These are phyloP conservation scores for Papiliotrema flavescens DNA, from an alignment of 1,284 basidiomycete species.

Conservation along the genomic window DNA sequence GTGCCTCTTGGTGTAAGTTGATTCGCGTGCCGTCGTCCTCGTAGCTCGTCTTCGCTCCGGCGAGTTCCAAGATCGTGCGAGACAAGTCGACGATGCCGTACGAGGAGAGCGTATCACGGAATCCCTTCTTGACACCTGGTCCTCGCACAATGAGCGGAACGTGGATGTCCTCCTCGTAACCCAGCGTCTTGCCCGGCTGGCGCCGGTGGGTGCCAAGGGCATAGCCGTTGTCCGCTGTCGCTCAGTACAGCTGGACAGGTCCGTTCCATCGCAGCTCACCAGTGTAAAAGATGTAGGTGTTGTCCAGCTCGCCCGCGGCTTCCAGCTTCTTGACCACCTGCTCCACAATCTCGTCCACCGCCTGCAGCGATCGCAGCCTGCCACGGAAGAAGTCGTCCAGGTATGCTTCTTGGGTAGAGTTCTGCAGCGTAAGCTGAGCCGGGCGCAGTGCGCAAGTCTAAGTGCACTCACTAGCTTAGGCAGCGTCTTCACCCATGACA, in stretches of 20 bases:
- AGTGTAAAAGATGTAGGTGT: slow-evolving; percentile 41
- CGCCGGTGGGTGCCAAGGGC: slow-evolving; percentile 37
- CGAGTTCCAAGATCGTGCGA: slow-evolving; percentile 38
- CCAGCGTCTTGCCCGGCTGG: slow-evolving; percentile 40
- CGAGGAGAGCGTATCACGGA: slow-evolving; percentile 16
- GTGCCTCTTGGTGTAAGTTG: slow-evolving; percentile 16
- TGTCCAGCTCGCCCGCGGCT: slow-evolving; percentile 27
- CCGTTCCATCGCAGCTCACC: no score
- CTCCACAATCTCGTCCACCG: slow-evolving; percentile 41
- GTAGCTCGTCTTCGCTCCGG: slow-evolving; percentile 31
- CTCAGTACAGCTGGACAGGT: no score
- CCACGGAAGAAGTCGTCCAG: slow-evolving; percentile 42
- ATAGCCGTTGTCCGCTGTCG: slow-evolving; percentile 43
- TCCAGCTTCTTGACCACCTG: slow-evolving; percentile 29
- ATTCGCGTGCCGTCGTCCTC: slow-evolving; percentile 33
- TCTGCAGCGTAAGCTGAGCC: slow-evolving; percentile 2
- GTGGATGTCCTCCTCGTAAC: slow-evolving; percentile 41
- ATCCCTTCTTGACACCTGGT: slow-evolving; percentile 21
- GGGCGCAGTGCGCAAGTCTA: background rate
- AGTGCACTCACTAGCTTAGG: slow-evolving; percentile 16
- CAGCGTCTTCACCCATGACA: slow-evolving; percentile 33
- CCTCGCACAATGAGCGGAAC: slow-evolving; percentile 35
- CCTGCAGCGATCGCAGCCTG: slow-evolving; percentile 28
- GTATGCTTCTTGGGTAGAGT: slow-evolving; percentile 33
- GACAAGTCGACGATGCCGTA: slow-evolving; percentile 37